Percentiles rank a stretch among this genome's conserved stretches.
Conservation (phyloP, 2,329 filamentous ascomycete genomes). For the Orbilia oligospora region DNA sequence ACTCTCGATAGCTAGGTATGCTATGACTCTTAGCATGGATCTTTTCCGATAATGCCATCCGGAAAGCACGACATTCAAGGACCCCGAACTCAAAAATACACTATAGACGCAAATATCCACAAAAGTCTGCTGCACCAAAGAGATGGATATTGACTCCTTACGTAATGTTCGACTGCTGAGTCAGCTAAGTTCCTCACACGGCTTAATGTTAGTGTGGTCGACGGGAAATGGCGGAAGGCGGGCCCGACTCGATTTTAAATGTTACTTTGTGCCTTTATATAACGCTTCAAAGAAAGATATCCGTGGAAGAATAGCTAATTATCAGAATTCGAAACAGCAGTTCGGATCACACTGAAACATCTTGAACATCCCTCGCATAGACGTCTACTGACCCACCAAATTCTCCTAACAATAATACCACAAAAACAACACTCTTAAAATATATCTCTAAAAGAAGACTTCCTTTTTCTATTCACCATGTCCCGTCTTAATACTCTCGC, state of each 20-base stretch:
- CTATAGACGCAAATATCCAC: too few relatives aligned
- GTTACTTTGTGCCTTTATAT: neutral
- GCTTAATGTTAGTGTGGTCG: conserved; percentile 35
- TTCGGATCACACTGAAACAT: conserved; percentile 2
- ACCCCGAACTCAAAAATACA: neutral
- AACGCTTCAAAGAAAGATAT: neutral
- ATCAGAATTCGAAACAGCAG: conserved; percentile 6
- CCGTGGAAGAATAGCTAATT: too few relatives aligned
- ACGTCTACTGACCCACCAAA: neutral
- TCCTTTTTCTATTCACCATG: conserved; percentile 1
- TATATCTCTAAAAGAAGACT: too few relatives aligned
- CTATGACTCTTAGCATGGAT: neutral
- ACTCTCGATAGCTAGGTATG: neutral
- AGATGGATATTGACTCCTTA: neutral
- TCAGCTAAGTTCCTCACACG: conserved; percentile 18
- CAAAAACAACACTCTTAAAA: conserved; percentile 35
- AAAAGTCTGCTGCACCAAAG: neutral
- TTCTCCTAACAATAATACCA: conserved; percentile 17
- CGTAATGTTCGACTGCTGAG: conserved; percentile 8
- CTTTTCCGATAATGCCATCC: neutral
- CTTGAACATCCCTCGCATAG: neutral
- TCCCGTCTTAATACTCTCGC: conserved; percentile 61
- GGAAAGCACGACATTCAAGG: neutral
- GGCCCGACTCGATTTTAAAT: neutral
- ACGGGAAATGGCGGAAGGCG: conserved; percentile 16